phyloP scores from a whole-genome alignment of 2,329 filamentous ascomycete species.

The Lojkania enalia region DNA sequence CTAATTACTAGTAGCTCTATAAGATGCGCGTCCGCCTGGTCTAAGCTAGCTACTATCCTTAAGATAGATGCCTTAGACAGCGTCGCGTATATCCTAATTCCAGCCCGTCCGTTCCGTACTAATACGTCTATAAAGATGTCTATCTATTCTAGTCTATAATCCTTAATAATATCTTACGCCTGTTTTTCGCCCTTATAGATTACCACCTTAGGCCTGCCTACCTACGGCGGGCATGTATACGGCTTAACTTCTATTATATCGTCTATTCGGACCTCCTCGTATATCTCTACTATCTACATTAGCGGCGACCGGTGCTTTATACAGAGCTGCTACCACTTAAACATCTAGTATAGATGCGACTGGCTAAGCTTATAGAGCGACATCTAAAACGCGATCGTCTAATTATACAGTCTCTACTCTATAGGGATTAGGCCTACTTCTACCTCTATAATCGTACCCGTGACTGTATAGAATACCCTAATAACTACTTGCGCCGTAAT shows the following conservation, averaged over 20 bases:
- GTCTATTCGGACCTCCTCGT: constrained; percentile 13
- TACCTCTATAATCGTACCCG: constrained; percentile 12
- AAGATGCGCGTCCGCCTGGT: too few relatives aligned
- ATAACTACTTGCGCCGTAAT: constrained; percentile 5
- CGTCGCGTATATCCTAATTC: constrained; percentile 14
- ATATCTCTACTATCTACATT: constrained; percentile 17
- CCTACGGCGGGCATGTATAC: too few relatives aligned
- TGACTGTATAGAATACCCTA: constrained; percentile 6
- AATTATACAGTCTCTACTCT: constrained; percentile 16
- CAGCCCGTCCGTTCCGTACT: constrained; percentile 13
- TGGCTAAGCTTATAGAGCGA: constrained; percentile 19
- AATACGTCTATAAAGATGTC: too few relatives aligned
- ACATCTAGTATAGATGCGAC: constrained; percentile 18
- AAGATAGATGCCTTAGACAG: constrained; percentile 6
- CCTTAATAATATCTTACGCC: constrained; percentile 13
- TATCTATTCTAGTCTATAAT: constrained; percentile 14
- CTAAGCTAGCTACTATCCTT: constrained; percentile 14
- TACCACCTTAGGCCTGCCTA: constrained; percentile 17
- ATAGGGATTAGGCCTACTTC: too few relatives aligned
- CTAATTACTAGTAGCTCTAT: too few relatives aligned
- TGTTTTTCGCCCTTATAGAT: constrained; percentile 13
- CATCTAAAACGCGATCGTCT: constrained; percentile 19
- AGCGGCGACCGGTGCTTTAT: constrained; percentile 19
- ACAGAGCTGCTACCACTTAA: constrained; percentile 18
- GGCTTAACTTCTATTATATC: constrained; percentile 18